phyloP scores from a whole-genome alignment of 257 asterid genomes.

The Solanum okadae region DNA sequence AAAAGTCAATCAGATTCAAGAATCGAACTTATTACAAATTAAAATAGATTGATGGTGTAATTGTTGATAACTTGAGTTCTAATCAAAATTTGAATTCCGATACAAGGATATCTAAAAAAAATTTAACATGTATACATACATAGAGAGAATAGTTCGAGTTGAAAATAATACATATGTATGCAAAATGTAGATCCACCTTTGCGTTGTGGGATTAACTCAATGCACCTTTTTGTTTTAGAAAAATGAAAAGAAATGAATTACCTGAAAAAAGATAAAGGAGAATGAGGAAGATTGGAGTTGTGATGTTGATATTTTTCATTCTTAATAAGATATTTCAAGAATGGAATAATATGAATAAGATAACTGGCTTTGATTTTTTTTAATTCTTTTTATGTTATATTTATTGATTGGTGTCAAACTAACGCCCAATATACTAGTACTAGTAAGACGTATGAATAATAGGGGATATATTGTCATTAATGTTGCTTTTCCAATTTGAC shows the following conservation, averaged over 20 bases:
- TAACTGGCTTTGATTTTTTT: background rate
- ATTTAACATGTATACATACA: no score
- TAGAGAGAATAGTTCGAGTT: no score
- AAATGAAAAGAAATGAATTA: background rate
- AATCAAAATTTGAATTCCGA: no score
- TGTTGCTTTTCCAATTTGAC: background rate
- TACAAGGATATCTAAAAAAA: background rate
- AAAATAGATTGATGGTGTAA: background rate
- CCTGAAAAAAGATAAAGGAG: background rate
- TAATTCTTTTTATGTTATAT: background rate
- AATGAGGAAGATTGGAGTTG: background rate
- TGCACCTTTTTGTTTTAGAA: background rate
- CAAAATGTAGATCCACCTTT: background rate
- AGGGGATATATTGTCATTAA: background rate
- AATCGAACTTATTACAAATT: background rate
- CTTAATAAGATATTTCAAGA: background rate
- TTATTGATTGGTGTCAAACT: background rate
- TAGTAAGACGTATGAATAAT: background rate
- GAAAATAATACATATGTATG: background rate
- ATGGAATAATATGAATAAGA: background rate
- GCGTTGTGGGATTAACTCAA: background rate
- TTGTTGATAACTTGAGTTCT: background rate
- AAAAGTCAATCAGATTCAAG: background rate
- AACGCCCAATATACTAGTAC: no score
- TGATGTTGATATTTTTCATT: background rate